A percentile compares a stretch with the other conserved stretches of the same genome.
Conservation (phyloP, 768 basidiomycete genomes). For the Kwoniella dendrophila region DNA sequence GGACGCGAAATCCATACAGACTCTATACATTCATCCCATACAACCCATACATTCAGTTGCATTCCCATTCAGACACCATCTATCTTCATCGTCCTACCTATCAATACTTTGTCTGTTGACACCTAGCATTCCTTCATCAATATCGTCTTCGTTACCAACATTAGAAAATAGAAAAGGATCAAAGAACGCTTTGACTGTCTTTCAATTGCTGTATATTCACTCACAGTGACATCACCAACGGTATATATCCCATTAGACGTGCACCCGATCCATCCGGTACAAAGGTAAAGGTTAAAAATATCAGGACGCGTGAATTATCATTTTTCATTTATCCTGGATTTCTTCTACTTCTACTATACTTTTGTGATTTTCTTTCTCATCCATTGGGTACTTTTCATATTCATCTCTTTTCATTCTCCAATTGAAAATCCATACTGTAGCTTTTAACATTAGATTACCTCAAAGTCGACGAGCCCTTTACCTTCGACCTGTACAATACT, state of each 20-base stretch:
- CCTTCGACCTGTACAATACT: not conserved
- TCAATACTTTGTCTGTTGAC: too few relatives aligned
- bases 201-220: too few relatives aligned
- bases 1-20: not conserved
- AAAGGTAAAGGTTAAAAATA: not conserved
- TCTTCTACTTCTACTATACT: too few relatives aligned
- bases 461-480: not conserved
- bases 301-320: slow-evolving; percentile 19
- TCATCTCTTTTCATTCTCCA: slow-evolving; percentile 6
- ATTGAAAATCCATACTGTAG: slow-evolving; percentile 4
- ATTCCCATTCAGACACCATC: not conserved
- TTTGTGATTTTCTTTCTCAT: too few relatives aligned
- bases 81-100: not conserved
- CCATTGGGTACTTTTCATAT: slow-evolving; percentile 12
- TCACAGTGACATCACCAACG: slow-evolving; percentile 23
- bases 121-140: slow-evolving; percentile 9
- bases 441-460: not conserved
- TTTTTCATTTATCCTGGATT: slow-evolving; percentile 14
- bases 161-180: too few relatives aligned
- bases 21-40: not conserved
- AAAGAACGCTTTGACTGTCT: too few relatives aligned
- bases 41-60: not conserved
- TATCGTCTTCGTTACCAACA: not conserved
- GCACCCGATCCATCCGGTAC: too few relatives aligned
- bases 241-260: slow-evolving; percentile 14